A percentile compares a stretch with the other conserved stretches of the same genome.
phyloP scores from a whole-genome alignment of 2,329 filamentous ascomycete genomes.

The Pseudogymnoascus sp. region DNA sequence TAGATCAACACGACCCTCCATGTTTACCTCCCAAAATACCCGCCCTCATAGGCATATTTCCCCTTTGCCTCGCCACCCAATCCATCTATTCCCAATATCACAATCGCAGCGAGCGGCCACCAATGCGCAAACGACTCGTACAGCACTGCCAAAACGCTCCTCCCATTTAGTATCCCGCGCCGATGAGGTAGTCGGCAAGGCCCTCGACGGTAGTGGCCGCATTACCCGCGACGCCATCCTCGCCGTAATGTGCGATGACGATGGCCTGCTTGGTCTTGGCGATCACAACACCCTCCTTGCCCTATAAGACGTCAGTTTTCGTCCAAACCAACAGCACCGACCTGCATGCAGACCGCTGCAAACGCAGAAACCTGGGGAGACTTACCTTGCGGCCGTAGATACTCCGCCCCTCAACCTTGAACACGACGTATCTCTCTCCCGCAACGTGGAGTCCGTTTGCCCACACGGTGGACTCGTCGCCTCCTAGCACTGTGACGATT shows the following conservation, averaged over 20 bases:
- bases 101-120: not conserved
- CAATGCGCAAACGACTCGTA: slow-evolving; percentile 1
- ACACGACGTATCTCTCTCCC: slow-evolving; percentile 69
- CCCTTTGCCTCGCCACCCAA: not conserved
- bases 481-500: slow-evolving; percentile 45
- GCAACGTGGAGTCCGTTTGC: slow-evolving; percentile 66
- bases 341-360: not conserved
- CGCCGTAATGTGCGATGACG: slow-evolving; percentile 78
- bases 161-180: slow-evolving; percentile 52
- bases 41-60: not conserved
- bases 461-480: slow-evolving; percentile 50
- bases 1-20: not conserved
- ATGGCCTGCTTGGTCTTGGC: slow-evolving; percentile 85
- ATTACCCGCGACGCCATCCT: slow-evolving; percentile 63
- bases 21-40: not conserved
- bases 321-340: not conserved
- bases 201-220: slow-evolving; percentile 71
- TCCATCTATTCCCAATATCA: slow-evolving; percentile 3
- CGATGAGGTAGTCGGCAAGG: slow-evolving; percentile 80
- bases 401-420: slow-evolving; percentile 67
- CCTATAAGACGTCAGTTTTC: slow-evolving; percentile 37
- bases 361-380: slow-evolving; percentile 12
- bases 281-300: slow-evolving; percentile 71
- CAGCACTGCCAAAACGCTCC: not conserved
- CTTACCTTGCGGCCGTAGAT: slow-evolving; percentile 80